Base-by-base conservation (phyloP, 768 basidiomycete species). In the Scleroderma bovista region DNA sequence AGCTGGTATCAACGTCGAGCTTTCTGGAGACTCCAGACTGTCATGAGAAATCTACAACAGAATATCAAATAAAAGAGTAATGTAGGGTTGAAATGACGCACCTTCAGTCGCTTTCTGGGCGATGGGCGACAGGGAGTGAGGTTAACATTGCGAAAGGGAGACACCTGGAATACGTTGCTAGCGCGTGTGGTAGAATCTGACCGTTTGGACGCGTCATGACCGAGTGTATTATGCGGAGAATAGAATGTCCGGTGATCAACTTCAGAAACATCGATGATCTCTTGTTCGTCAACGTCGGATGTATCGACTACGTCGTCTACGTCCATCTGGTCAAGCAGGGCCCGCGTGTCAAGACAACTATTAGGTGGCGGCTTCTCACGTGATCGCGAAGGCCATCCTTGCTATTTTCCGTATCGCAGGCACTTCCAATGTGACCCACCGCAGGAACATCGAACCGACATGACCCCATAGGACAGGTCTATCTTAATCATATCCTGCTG, bases 221-320 rank as follows among this genome's bases (percentile, higher is more conserved):
- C 10, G 26, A 32, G 19, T 6, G 5, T 34, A 19, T 47, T 39
- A 22, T 31, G 11, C 15, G 47, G 48, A 23, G 51, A 40, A n/a
- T 34, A 39, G 38, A 22, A 16, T 4, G 15, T 2, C 45, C 46
- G 42, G 11, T 29, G 48, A 38, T 53, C 44, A n/a, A 24, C 41
- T 19, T 63, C 51, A 6, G 57, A 49, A 53, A 53, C 46, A 13
- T 50, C 39, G n/a, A 76, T 52, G 40, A 72, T 70, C 57, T 78
- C 78, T 36, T 72, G 71, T 55, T 86, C 83, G 56, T 84, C 83
- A 42, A 69, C 64, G 55, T 86, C 83, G 4, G 83, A 84, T 16
- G 83, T 83, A 57, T 80, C 80, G 13, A 85, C 76, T 43, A 77
- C 59, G 39, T 79, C 80, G 6, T 70, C 70, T 37, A 69, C 63